Conservation (phyloP, 768 basidiomycete species). For the Dendrothele bispora region DNA sequence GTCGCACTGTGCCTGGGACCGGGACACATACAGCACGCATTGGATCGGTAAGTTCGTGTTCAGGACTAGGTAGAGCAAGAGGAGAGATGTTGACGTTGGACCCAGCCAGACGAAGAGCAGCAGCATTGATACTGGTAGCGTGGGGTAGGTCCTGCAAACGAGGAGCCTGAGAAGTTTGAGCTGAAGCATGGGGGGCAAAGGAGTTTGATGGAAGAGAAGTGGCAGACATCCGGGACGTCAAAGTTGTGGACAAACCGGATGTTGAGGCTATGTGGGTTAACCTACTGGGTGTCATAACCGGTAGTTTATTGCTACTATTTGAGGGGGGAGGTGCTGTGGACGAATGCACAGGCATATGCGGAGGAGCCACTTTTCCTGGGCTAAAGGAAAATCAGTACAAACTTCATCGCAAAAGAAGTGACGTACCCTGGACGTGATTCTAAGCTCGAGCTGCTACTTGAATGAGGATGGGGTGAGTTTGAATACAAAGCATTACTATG, state of each 20-base stretch:
- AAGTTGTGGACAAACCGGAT: too few species aligned
- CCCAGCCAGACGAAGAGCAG: conserved; percentile 85
- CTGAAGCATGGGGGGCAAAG: too few species aligned
- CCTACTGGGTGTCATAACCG: too few species aligned
- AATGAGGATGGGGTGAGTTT: not conserved
- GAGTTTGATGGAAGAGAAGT: not conserved
- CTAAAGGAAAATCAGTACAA: too few species aligned
- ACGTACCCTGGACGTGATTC: not conserved
- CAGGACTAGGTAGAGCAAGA: conserved; percentile 84
- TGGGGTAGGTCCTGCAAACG: conserved; percentile 37
- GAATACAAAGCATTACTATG: conserved; percentile 8
- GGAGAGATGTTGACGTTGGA: conserved; percentile 83
- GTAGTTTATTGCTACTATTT: too few species aligned
- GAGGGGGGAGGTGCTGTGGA: not conserved
- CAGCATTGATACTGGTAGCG: conserved; percentile 60
- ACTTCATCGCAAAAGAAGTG: too few species aligned
- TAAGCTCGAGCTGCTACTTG: not conserved
- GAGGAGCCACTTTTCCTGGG: too few species aligned
- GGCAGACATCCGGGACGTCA: not conserved
- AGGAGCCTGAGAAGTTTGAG: conserved; percentile 1
- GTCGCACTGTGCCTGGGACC: conserved; percentile 65
- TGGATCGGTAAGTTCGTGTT: conserved; percentile 89
- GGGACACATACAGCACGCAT: conserved; percentile 70
- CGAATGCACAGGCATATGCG: not conserved
- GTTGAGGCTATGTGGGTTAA: too few species aligned